Percentiles rank a stretch among this genome's conserved stretches.
Conservation (phyloP, 768 basidiomycete genomes). For the Trametes cingulata region DNA sequence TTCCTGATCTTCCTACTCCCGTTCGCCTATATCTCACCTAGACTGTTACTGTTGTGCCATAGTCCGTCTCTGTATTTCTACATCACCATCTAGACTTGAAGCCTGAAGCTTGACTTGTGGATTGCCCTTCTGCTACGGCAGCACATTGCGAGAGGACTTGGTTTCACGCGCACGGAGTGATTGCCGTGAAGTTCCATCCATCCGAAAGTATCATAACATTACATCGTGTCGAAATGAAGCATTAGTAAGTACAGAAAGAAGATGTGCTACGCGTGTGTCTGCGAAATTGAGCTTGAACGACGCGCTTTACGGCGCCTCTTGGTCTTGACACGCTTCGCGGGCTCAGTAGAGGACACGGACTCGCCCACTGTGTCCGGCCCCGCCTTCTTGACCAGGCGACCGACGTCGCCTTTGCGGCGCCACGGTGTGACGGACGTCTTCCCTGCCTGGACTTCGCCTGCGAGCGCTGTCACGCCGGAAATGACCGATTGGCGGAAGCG, state of each 20-base stretch:
- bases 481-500: slow-evolving; percentile 43
- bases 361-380: not conserved
- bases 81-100: not conserved
- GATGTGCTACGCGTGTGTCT: not conserved
- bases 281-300: not conserved
- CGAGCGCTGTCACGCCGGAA: slow-evolving; percentile 40
- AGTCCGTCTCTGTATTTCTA: slow-evolving; percentile 13
- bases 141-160: no score
- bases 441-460: slow-evolving; percentile 4
- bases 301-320: no score
- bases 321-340: no score
- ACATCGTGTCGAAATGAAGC: not conserved
- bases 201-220: not conserved
- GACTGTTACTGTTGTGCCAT: slow-evolving; percentile 4
- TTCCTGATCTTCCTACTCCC: not conserved
- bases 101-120: slow-evolving; percentile 5
- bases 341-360: not conserved
- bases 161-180: no score
- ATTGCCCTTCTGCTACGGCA: not conserved
- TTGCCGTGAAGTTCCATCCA: not conserved
- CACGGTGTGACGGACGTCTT: slow-evolving; percentile 37
- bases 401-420: slow-evolving; percentile 43
- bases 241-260: no score
- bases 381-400: not conserved
- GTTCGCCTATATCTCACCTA: not conserved